Conservation (phyloP, 2,329 filamentous ascomycete genomes). For the Diaporthe batatas region DNA sequence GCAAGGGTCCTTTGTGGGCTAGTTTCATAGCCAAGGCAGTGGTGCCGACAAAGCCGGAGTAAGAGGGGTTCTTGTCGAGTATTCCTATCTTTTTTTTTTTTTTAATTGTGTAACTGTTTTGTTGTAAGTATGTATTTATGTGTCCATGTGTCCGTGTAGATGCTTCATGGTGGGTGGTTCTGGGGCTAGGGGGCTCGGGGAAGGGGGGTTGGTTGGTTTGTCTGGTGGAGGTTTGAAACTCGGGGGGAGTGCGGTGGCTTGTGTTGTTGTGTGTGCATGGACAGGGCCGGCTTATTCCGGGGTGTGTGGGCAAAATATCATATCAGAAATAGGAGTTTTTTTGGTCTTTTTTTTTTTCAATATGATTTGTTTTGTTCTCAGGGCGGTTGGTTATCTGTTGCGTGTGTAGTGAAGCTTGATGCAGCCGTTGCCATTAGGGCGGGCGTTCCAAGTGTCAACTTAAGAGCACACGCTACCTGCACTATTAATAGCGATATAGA, state of each 20-base stretch:
- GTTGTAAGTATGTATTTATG: conserved; percentile 26
- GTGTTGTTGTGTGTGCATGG: conserved; percentile 4
- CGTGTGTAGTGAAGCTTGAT: not conserved
- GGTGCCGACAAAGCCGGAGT: not conserved
- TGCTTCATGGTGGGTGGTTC: conserved; percentile 13
- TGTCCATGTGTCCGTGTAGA: conserved; percentile 29
- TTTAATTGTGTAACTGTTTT: not conserved
- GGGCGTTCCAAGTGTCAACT: too few relatives aligned
- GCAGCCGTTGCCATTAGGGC: not conserved
- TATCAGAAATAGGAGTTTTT: conserved; percentile 19
- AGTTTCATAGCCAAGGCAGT: not conserved
- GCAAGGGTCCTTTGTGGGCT: not conserved
- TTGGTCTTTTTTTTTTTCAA: not conserved
- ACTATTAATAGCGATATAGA: too few relatives aligned
- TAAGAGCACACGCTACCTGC: too few relatives aligned
- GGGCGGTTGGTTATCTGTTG: not conserved
- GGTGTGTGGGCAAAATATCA: conserved; percentile 14
- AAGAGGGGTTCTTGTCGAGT: not conserved
- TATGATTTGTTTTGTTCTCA: not conserved
- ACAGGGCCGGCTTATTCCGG: not conserved
- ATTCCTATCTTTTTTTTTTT: not conserved
- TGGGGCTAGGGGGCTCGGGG: too few relatives aligned
- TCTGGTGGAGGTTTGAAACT: not conserved
- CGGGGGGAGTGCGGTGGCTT: too few relatives aligned
- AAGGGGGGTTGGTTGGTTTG: too few relatives aligned